phyloP scores from a whole-genome alignment of 2,329 filamentous ascomycete species.

The Kalaharituber pfeilii region DNA sequence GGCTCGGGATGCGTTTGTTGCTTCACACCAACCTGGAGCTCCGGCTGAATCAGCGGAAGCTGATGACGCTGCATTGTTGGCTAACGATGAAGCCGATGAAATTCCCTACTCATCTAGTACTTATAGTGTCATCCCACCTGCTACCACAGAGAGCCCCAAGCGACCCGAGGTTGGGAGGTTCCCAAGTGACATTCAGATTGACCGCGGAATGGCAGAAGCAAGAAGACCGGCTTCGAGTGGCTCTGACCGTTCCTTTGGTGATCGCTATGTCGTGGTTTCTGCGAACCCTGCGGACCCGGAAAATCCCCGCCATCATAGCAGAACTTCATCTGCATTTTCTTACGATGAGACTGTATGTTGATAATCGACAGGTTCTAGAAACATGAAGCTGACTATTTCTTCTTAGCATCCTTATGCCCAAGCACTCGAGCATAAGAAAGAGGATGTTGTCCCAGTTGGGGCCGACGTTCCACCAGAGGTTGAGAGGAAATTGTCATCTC shows the following conservation, averaged over 20 bases:
- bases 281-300: not conserved
- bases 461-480: conserved; percentile 18
- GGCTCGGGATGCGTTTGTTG: conserved; percentile 73
- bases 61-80: conserved; percentile 16
- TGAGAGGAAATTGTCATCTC: conserved; percentile 18
- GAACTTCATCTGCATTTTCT: conserved; percentile 22
- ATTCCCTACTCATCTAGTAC: conserved; percentile 47
- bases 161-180: conserved; percentile 65
- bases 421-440: conserved; percentile 14
- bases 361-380: not conserved
- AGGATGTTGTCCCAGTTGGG: conserved; percentile 19
- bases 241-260: conserved; percentile 28
- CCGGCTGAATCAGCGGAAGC: conserved; percentile 55
- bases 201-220: conserved; percentile 41
- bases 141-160: conserved; percentile 27
- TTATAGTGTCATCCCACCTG: conserved; percentile 31
- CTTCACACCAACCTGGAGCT: conserved; percentile 51
- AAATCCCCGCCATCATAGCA: conserved; percentile 23
- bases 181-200: conserved; percentile 80
- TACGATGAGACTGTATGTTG: conserved; percentile 19
- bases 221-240: conserved; percentile 36
- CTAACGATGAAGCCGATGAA: conserved; percentile 43
- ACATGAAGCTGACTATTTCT: not conserved
- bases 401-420: conserved; percentile 16
- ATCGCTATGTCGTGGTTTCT: not conserved